Evolutionary conservation across 2,329 filamentous ascomycete genomes (phyloP), one percentile per base, ranked within the genome.

Genomic region (Colletotrichum theobromicola): DNA sequence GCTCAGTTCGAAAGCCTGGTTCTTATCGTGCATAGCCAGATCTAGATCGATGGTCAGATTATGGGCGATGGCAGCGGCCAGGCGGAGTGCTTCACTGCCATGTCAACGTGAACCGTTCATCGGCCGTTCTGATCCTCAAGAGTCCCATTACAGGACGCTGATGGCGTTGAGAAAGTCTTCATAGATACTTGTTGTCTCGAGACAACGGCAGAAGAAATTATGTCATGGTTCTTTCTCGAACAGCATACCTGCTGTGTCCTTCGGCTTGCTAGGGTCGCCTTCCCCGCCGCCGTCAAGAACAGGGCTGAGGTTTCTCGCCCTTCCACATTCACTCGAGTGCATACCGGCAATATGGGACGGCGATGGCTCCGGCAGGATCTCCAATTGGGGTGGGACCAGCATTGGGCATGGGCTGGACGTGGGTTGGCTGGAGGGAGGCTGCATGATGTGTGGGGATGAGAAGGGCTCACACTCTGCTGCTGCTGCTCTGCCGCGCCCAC

Each of bases 321-420:
- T 67, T 67, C 64, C 64, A 37, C 4, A 37, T 58, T 58, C 30
- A 57, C 32, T 37, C 30, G 30, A 37, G 15, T 67, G 64, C 64
- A 67, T 67, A 67, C 64, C 64, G 53, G 53, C 64, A 67, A 67
- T 67, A 57, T 58, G 64, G 64, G 28, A 67, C 64, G 21, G n/a
- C 18, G 21, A 26, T 58, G 50, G 21, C 15, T 58, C 6, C 64
- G 50, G 30, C 50, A 42, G 34, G 28, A 30, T 42, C 50, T 65
- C 50, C 32, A 58, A 37, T 55, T 42, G n/a, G 32, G 15, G 32
- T 18, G 37, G 32, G n/a, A 28, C 64, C 24, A 32, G 15, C 64
- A 57, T 21, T 50, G 42, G 42, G 42, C 42, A n/a, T 50, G 35
- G 37, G 16, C 57, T 46, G 21, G 50, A 58, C 24, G 35, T 28